Percentiles rank a stretch among this genome's conserved stretches.
phyloP scores from a whole-genome alignment of 2,329 filamentous ascomycete species.

The Cercospora sp. region DNA sequence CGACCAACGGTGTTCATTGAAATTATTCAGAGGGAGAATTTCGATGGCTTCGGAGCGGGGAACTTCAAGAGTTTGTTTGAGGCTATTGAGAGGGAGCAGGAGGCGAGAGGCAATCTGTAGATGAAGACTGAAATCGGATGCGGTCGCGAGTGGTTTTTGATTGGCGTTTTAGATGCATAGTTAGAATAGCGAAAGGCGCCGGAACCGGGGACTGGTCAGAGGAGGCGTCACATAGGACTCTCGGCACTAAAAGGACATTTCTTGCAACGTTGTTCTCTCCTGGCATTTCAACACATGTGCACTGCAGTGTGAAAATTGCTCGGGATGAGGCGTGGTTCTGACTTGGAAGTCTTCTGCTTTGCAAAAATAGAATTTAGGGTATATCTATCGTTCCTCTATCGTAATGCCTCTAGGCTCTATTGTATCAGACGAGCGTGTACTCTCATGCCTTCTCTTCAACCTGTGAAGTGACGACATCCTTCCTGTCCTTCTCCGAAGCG shows the following conservation, averaged over 20 bases:
- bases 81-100: constrained; percentile 92
- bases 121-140: background rate
- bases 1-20: constrained; percentile 94
- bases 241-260: background rate
- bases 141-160: background rate
- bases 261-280: background rate
- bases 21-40: constrained; percentile 90
- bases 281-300: background rate
- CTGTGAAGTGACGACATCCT: constrained; percentile 11
- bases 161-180: background rate
- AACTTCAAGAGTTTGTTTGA: constrained; percentile 97
- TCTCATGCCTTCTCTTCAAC: constrained; percentile 16
- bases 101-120: constrained; percentile 73
- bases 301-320: background rate
- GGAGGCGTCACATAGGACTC: background rate
- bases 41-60: constrained; percentile 88
- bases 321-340: background rate
- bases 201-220: background rate
- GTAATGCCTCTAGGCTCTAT: background rate
- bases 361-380: background rate
- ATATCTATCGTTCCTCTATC: background rate
- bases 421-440: background rate
- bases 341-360: background rate
- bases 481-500: constrained; percentile 17
- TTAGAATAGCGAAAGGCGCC: background rate